Conservation (phyloP, 257 asterid genomes). For the Penstemon barbatus region DNA sequence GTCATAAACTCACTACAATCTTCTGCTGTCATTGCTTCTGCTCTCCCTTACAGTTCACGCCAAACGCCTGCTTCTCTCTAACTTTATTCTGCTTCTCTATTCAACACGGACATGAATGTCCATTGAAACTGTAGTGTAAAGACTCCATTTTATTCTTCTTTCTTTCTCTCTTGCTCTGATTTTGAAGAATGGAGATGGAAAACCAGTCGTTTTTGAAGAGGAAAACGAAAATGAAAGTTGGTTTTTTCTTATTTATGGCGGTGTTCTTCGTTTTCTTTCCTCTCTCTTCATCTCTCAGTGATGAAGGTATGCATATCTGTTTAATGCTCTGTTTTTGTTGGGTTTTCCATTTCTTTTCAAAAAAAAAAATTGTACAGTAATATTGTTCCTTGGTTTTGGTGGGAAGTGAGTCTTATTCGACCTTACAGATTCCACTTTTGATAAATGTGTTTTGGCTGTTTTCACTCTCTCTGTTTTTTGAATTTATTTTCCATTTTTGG, state of each 20-base stretch:
- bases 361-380: background rate
- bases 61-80: slow-evolving; percentile 80
- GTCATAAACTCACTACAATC: slow-evolving; percentile 13
- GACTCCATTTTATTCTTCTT: slow-evolving; percentile 5
- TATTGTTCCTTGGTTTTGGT: background rate
- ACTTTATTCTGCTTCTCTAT: slow-evolving; percentile 13
- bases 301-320: slow-evolving; percentile 49
- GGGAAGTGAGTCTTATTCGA: no score
- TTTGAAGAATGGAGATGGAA: slow-evolving; percentile 30
- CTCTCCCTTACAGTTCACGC: slow-evolving; percentile 89
- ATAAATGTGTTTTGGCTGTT: slow-evolving; percentile 21
- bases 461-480: background rate
- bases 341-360: background rate
- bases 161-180: background rate
- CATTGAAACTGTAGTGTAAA: slow-evolving; percentile 1
- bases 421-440: no score
- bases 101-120: slow-evolving; percentile 30
- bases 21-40: slow-evolving; percentile 47
- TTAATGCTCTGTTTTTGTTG: background rate
- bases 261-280: slow-evolving; percentile 36
- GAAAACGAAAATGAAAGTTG: slow-evolving; percentile 29
- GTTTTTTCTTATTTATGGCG: slow-evolving; percentile 17
- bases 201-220: slow-evolving; percentile 18
- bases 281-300: slow-evolving; percentile 44
- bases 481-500: slow-evolving; percentile 26